Conservation (phyloP, 78 protist species). For the Monosiga brevicollis region DNA sequence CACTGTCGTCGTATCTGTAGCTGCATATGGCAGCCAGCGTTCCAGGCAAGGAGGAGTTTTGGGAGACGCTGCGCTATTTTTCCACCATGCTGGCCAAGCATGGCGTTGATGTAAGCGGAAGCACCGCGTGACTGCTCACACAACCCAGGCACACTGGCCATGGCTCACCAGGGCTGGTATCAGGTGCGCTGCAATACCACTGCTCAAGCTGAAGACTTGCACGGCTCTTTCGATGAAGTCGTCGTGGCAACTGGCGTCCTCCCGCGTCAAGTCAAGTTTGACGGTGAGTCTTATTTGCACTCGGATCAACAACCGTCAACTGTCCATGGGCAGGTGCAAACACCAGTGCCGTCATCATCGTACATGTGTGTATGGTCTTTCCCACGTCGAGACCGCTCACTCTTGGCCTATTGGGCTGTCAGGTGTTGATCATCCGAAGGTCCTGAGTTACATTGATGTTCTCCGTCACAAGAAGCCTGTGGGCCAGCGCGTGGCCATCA, state of each 20-base stretch:
- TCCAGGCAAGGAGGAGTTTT: conserved; percentile 59
- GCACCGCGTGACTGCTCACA: not conserved
- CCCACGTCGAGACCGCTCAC: too few relatives aligned
- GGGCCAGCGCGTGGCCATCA: conserved; percentile 38
- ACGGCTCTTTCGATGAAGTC: conserved; percentile 10
- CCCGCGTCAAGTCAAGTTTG: conserved; percentile 7
- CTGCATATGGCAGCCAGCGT: conserved; percentile 29
- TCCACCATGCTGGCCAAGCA: not conserved
- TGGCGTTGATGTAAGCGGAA: not conserved
- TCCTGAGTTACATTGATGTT: conserved; percentile 43
- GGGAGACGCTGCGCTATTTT: conserved; percentile 33
- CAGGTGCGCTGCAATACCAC: not conserved
- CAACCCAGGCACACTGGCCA: not conserved
- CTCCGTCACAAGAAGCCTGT: not conserved
- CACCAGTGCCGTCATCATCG: too few relatives aligned
- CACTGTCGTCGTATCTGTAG: too few relatives aligned
- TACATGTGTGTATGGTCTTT: too few relatives aligned
- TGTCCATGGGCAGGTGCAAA: too few relatives aligned
- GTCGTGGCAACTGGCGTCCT: conserved; percentile 37
- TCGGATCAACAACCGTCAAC: too few relatives aligned
- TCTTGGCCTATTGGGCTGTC: too few relatives aligned
- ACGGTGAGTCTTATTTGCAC: not conserved
- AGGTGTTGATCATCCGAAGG: conserved; percentile 24
- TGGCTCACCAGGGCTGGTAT: not conserved
- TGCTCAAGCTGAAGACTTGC: not conserved